A percentile compares a stretch with the other conserved stretches of the same genome.
Evolutionary conservation across 2,329 filamentous ascomycete genomes (phyloP).

Genomic region (Juglanconis sp.): DNA sequence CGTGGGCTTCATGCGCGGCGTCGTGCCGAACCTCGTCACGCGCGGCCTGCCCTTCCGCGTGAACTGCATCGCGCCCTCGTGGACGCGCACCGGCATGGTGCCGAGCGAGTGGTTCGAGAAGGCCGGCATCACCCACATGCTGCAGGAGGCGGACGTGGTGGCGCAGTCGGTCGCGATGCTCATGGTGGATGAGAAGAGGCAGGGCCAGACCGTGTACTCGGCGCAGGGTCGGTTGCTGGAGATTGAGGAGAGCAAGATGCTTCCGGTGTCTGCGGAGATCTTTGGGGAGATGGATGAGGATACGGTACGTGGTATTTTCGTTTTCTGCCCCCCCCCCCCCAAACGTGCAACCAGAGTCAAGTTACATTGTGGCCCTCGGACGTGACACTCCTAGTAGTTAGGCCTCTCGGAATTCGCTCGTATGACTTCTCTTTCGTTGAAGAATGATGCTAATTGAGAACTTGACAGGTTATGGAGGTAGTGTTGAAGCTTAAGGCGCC

Average conservation of each 20-base stretch:
- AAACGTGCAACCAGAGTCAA: no score
- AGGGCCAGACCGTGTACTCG: constrained; percentile 51
- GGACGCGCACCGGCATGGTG: constrained; percentile 50
- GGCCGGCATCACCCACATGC: constrained; percentile 32
- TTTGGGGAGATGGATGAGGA: constrained; percentile 22
- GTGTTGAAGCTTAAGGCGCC: no score
- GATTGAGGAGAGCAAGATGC: constrained; percentile 45
- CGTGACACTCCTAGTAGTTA: no score
- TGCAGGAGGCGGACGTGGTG: constrained; percentile 45
- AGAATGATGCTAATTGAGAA: no score
- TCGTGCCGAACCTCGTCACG: background rate
- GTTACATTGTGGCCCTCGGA: no score
- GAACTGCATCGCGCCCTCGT: constrained; percentile 53
- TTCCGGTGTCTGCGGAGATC: constrained; percentile 31
- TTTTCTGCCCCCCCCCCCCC: no score
- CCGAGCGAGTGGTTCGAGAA: constrained; percentile 34
- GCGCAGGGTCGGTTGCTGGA: constrained; percentile 47
- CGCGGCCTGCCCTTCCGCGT: constrained; percentile 35
- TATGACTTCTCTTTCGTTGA: no score
- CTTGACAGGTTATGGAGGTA: no score
- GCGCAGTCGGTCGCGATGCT: constrained; percentile 46
- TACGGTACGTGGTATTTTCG: background rate
- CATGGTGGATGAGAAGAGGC: constrained; percentile 45
- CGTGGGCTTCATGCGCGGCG: background rate
- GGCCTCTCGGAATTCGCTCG: no score